Base-by-base conservation (phyloP, 202 grass and related monocot species). In the Zizania palustris region DNA sequence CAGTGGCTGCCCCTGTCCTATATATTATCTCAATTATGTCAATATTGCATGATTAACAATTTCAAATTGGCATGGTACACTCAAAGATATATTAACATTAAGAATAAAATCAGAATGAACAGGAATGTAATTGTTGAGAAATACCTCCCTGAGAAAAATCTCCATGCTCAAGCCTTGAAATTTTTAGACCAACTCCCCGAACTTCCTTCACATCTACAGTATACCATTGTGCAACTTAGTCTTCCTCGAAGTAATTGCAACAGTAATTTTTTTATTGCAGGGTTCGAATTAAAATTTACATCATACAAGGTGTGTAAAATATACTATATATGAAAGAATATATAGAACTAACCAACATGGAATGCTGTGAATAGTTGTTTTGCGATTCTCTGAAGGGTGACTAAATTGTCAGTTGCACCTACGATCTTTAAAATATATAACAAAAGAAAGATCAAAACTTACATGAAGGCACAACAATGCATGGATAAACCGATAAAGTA, bases 131-230 rank as follows among this genome's bases (percentile, higher is more conserved):
- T n/a, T 71, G 67, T 35, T 39, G 63, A 22, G 78, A 78, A 18
- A 67, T 88, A 93, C 90, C 87, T 87, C 76, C 79, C 33, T 58
- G 78, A 56, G 5, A 54, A 39, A 82, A 67, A 61, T 88, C 87
- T 75, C 74, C 79, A 81, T 69, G 81, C 65, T 93, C 91, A 78
- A 97, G 93, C 68, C 79, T 89, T 71, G 89, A 88, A 72, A 97
- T 46, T 76, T 91, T 83, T 69, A 97, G 83, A 20, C 95, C 95
- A 81, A 98, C 80, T 70, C 95, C 95, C 55, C 95, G 82, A 82
- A 98, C 89, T 94, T 98, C 91, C 86, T 92, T 98, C 66, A 92
- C 85, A 87, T 94, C 95, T 98, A 70, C 28, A 73, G 71, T 75
- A 54, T 69, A 15, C 34, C 7, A 51, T 76, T 46, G 41, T 21